phyloP scores from a whole-genome alignment of 495 filamentous ascomycete species.

The Daldinia loculata region DNA sequence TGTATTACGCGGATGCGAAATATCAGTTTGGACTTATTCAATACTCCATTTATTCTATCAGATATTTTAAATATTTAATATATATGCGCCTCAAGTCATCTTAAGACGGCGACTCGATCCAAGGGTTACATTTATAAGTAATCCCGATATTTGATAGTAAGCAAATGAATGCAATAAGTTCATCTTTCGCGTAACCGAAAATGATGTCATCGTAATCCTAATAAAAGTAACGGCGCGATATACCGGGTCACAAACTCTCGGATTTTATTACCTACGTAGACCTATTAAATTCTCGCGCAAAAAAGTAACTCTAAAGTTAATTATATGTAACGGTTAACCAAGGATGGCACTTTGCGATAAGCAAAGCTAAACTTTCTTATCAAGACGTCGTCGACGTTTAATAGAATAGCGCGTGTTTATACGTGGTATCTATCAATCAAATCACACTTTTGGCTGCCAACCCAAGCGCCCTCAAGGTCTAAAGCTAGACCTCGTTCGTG shows the following conservation, averaged over 20 bases:
- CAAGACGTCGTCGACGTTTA: constrained; percentile 16
- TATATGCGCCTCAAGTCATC: neutral
- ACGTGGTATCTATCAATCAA: neutral
- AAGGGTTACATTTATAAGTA: neutral
- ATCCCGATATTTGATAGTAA: neutral
- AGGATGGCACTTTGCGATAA: constrained; percentile 30
- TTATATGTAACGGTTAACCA: too few species aligned
- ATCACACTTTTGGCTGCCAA: constrained; percentile 28
- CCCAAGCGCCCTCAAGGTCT: constrained; percentile 34
- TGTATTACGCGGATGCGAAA: neutral
- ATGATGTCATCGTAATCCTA: constrained; percentile 39
- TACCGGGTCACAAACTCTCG: constrained; percentile 17
- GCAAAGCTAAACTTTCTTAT: constrained; percentile 26
- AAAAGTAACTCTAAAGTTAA: constrained; percentile 28
- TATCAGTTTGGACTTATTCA: neutral
- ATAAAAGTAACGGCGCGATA: constrained; percentile 18
- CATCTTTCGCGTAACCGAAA: constrained; percentile 22
- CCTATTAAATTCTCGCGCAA: constrained; percentile 11
- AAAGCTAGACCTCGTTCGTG: constrained; percentile 42
- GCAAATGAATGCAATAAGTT: neutral
- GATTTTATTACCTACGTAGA: neutral
- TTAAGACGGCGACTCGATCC: neutral
- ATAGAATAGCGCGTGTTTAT: constrained; percentile 9
- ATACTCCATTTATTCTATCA: neutral
- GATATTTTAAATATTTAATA: neutral